Conservation (phyloP, 1,139 yeast species). For the Saccharomycopsis hybrid region DNA sequence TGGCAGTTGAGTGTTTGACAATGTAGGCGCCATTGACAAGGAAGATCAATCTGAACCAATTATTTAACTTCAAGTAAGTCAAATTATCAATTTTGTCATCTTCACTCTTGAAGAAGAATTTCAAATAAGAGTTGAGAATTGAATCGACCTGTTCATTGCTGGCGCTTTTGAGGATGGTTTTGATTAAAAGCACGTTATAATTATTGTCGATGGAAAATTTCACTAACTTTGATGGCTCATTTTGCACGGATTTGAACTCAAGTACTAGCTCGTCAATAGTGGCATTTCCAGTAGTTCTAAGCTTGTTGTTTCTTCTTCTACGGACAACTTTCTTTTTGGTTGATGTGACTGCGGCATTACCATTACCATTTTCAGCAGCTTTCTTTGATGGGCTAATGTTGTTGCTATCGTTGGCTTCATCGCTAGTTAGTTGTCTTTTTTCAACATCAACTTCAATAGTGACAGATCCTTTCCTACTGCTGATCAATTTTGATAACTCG, state of each 20-base stretch:
- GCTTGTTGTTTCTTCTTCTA: conserved; percentile 1
- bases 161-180: conserved; percentile 12
- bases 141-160: conserved; percentile 15
- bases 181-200: conserved; percentile 13
- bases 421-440: too few relatives aligned
- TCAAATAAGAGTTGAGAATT: conserved; percentile 6
- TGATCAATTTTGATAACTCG: not conserved
- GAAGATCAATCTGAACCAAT: conserved; percentile 75
- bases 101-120: conserved; percentile 5
- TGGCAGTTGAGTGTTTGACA: conserved; percentile 53
- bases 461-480: not conserved
- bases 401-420: not conserved
- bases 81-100: not conserved
- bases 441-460: not conserved
- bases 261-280: conserved; percentile 8
- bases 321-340: not conserved
- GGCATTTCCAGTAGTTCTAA: conserved; percentile 5
- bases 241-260: conserved; percentile 2
- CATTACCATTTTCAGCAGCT: not conserved
- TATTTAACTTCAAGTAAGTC: conserved; percentile 35
- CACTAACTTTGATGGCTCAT: conserved; percentile 2
- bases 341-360: not conserved
- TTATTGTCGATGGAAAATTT: conserved; percentile 12
- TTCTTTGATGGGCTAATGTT: not conserved
- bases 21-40: conserved; percentile 69